Evolutionary conservation across 1,284 basidiomycete species (phyloP).

Genomic region (Anthracocystis panici-leucophaei): DNA sequence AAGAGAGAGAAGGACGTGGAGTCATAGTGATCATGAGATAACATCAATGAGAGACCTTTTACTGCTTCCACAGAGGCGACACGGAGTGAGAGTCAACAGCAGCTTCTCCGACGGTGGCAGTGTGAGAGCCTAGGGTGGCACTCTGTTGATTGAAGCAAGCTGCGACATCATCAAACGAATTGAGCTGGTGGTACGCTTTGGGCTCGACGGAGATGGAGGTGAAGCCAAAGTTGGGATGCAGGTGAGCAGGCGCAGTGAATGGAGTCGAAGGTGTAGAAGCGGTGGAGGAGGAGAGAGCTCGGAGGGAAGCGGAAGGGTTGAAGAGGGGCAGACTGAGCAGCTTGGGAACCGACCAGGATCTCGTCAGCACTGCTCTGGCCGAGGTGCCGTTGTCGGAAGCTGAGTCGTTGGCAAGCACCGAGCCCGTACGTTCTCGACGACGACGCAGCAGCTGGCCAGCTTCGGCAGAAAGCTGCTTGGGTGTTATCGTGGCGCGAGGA

Average conservation of each 20-base stretch:
- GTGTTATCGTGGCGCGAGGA: conserved; percentile 35
- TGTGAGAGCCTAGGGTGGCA: conserved; percentile 6
- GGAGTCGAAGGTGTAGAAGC: conserved; percentile 32
- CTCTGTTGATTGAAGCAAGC: conserved; percentile 16
- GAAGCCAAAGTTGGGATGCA: conserved; percentile 32
- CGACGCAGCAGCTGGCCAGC: conserved; percentile 35
- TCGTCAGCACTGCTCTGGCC: conserved; percentile 14
- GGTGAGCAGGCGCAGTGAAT: conserved; percentile 8
- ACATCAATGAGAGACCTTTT: not conserved
- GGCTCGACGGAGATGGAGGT: conserved; percentile 11
- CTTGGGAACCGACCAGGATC: conserved; percentile 42
- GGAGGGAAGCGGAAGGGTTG: conserved; percentile 32
- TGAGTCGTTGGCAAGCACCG: conserved; percentile 14
- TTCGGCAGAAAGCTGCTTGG: conserved; percentile 36
- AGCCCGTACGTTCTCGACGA: conserved; percentile 31
- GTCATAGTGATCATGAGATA: conserved; percentile 7
- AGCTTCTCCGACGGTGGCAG: conserved; percentile 3
- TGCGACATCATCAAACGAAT: conserved; percentile 33
- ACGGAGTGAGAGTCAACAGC: conserved; percentile 13
- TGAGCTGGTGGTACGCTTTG: conserved; percentile 16
- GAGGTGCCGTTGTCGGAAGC: not conserved
- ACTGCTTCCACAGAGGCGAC: conserved; percentile 42
- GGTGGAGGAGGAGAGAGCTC: conserved; percentile 26
- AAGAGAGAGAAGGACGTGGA: not conserved
- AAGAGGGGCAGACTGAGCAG: conserved; percentile 40